These are phyloP conservation scores for Xylaria curta DNA, from an alignment of 495 filamentous ascomycete genomes.

Conservation along the genomic window DNA sequence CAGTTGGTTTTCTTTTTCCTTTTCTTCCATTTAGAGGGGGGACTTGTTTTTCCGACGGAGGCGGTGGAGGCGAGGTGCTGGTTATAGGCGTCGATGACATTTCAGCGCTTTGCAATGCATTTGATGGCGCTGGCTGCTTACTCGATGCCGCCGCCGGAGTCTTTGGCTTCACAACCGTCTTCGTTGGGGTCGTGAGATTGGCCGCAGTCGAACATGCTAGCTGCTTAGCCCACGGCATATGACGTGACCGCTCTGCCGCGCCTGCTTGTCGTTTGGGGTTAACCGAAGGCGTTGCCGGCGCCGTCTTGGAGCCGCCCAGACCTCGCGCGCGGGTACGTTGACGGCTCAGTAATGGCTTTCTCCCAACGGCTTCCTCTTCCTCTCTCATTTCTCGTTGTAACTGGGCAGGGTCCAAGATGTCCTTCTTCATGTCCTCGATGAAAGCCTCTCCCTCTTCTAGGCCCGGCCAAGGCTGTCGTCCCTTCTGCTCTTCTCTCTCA, in stretches of 20 bases:
- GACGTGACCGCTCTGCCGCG: neutral
- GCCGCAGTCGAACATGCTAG: neutral
- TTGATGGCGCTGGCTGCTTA: neutral
- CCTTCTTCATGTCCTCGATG: constrained; percentile 8
- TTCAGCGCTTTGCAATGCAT: neutral
- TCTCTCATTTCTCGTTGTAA: neutral
- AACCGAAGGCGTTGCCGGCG: neutral
- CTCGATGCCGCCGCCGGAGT: neutral
- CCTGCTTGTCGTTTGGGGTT: neutral
- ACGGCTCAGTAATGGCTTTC: neutral
- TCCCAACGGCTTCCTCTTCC: neutral
- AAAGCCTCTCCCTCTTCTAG: neutral
- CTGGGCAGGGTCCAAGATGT: neutral
- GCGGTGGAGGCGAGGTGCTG: neutral
- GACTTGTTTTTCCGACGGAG: neutral
- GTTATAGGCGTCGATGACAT: neutral
- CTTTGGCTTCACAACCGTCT: neutral
- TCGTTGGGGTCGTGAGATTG: neutral
- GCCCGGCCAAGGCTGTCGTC: neutral
- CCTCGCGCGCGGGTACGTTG: neutral
- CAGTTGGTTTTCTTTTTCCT: neutral
- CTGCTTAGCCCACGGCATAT: neutral
- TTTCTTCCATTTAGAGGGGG: neutral
- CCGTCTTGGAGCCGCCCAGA: neutral
- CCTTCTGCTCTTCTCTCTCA: constrained; percentile 2